These are phyloP conservation scores for Rhodotorula graminis DNA, from an alignment of 768 basidiomycete genomes.

Conservation along the genomic window DNA sequence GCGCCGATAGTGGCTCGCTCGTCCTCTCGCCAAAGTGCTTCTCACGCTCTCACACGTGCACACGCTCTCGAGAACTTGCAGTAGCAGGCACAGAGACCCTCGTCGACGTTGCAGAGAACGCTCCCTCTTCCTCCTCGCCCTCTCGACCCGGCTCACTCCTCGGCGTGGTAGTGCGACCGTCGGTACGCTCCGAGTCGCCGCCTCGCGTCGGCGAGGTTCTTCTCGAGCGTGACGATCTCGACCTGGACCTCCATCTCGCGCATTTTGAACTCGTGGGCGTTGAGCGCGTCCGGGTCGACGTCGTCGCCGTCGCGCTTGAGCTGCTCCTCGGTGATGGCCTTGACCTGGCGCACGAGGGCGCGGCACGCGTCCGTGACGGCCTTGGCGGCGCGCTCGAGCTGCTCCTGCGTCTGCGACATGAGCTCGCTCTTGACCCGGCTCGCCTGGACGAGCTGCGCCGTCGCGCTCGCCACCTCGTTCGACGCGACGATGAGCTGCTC, in stretches of 20 bases:
- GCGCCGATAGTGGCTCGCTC: too few relatives aligned
- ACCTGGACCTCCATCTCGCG: conserved; percentile 99
- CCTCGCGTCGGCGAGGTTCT: conserved; percentile 67
- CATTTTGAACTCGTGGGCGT: conserved; percentile 89
- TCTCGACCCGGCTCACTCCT: background rate
- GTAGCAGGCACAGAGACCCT: too few relatives aligned
- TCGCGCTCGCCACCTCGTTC: conserved; percentile 94
- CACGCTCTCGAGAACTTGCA: too few relatives aligned
- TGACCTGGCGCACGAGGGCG: conserved; percentile 92
- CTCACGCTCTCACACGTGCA: too few relatives aligned
- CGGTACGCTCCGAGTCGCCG: conserved; percentile 40
- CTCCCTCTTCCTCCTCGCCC: too few relatives aligned
- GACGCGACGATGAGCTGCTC: conserved; percentile 99
- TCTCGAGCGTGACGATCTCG: conserved; percentile 93
- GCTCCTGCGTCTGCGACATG: conserved; percentile 98
- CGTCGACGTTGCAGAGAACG: too few relatives aligned
- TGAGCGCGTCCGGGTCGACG: conserved; percentile 84
- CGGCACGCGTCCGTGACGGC: conserved; percentile 97
- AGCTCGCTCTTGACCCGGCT: conserved; percentile 96
- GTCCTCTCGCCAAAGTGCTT: too few relatives aligned
- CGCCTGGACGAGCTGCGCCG: conserved; percentile 96
- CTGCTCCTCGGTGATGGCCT: conserved; percentile 83
- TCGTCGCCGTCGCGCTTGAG: conserved; percentile 61
- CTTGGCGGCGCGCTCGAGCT: conserved; percentile 90
- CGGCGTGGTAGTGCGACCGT: conserved; percentile 34